A percentile compares a stretch with the other conserved stretches of the same genome.
phyloP scores from a whole-genome alignment of 805 yeast genomes.

The Kodamaea kakaduensis region DNA sequence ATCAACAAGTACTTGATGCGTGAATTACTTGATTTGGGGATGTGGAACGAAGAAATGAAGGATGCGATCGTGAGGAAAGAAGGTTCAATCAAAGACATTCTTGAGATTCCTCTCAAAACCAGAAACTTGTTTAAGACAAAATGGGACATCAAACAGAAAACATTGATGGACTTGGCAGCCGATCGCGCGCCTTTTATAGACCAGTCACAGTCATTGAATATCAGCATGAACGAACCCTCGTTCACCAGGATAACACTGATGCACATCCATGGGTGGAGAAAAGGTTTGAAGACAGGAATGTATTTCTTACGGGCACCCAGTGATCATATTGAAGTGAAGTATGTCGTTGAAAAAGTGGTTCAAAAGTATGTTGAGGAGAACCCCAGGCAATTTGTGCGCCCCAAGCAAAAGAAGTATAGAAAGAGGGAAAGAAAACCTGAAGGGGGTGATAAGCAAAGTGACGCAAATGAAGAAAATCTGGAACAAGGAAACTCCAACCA shows the following conservation, averaged over 20 bases:
- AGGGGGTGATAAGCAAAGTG: no score
- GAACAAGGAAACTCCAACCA: background rate
- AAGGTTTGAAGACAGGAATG: constrained; percentile 39
- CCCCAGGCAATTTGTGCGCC: constrained; percentile 3
- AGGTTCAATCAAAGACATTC: constrained; percentile 82
- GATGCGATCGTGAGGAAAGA: constrained; percentile 68
- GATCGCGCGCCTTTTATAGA: constrained; percentile 70
- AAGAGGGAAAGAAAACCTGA: background rate
- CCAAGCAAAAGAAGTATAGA: constrained; percentile 6
- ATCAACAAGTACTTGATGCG: constrained; percentile 82
- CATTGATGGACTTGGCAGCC: constrained; percentile 81
- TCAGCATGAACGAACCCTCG: constrained; percentile 34
- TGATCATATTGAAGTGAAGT: constrained; percentile 6
- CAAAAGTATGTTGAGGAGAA: constrained; percentile 5
- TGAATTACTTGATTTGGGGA: constrained; percentile 75
- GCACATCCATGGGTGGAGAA: constrained; percentile 42
- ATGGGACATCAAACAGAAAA: constrained; percentile 91
- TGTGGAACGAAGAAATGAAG: constrained; percentile 81
- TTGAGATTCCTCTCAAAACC: constrained; percentile 67
- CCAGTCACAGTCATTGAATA: constrained; percentile 46
- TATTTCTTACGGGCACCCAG: constrained; percentile 35
- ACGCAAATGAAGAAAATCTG: background rate
- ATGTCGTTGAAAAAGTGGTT: constrained; percentile 7
- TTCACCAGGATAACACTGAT: constrained; percentile 39
- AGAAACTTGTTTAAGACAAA: constrained; percentile 87